Evolutionary conservation across 2,329 filamentous ascomycete species (phyloP).

Genomic region (Fusarium sp.): DNA sequence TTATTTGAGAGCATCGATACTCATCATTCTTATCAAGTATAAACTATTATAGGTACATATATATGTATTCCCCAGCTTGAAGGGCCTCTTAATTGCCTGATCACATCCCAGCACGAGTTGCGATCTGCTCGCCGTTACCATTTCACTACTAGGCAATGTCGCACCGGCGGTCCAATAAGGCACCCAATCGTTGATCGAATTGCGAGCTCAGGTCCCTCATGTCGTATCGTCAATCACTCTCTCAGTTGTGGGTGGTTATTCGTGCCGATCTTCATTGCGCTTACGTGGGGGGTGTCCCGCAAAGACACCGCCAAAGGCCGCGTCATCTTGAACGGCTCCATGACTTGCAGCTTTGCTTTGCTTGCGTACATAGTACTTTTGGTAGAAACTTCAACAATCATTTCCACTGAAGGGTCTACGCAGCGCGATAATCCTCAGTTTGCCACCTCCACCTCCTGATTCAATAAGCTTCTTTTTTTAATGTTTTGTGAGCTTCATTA

Average conservation of each 20-base stretch:
- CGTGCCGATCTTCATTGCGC: conserved; percentile 15
- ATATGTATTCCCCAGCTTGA: no score
- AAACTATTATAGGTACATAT: no score
- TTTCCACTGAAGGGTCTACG: conserved; percentile 14
- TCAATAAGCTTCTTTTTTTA: conserved; percentile 8
- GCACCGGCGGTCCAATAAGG: conserved; percentile 9
- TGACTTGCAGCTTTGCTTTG: conserved; percentile 19
- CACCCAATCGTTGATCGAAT: conserved; percentile 20
- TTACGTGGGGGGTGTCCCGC: conserved; percentile 36
- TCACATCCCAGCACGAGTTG: background rate
- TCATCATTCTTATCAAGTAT: no score
- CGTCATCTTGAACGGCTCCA: conserved; percentile 41
- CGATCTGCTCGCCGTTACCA: no score
- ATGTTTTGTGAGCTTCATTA: conserved; percentile 2
- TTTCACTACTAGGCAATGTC: conserved; percentile 13
- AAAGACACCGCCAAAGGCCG: conserved; percentile 40
- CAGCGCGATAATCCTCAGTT: conserved; percentile 19
- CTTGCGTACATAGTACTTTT: conserved; percentile 34
- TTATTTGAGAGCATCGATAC: no score
- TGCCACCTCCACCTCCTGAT: conserved; percentile 33
- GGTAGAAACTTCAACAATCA: conserved; percentile 30
- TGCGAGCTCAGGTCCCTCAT: conserved; percentile 2
- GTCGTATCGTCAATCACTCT: conserved; percentile 24
- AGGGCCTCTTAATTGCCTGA: conserved; percentile 3
- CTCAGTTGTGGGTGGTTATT: conserved; percentile 16